These are phyloP conservation scores for Benincasa hispida DNA, from an alignment of 306 rosid species.

Conservation along the genomic window DNA sequence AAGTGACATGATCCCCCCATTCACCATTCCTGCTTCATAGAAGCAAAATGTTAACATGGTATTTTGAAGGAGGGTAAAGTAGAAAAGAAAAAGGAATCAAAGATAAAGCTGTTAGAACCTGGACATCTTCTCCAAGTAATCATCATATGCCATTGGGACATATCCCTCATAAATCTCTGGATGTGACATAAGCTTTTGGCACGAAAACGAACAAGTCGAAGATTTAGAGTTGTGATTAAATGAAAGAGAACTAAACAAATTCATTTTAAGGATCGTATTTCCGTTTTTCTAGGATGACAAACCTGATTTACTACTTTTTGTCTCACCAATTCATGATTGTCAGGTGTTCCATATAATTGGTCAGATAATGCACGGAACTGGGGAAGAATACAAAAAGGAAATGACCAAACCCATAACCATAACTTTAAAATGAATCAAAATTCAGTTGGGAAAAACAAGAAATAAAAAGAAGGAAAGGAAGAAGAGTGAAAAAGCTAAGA, in stretches of 20 bases:
- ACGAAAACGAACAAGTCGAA: conserved; percentile 10
- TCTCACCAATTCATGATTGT: conserved; percentile 52
- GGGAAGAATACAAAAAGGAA: neutral
- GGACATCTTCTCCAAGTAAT: conserved; percentile 69
- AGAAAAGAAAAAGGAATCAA: neutral
- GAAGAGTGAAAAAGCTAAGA: neutral
- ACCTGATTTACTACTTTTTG: conserved; percentile 62
- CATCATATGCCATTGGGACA: conserved; percentile 72
- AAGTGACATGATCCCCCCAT: conserved; percentile 95
- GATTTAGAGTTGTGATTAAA: conserved; percentile 17
- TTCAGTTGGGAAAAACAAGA: neutral
- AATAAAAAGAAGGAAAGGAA: neutral
- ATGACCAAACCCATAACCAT: neutral
- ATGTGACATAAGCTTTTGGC: conserved; percentile 53
- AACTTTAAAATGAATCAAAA: neutral
- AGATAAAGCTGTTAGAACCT: conserved; percentile 19
- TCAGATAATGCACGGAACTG: conserved; percentile 87
- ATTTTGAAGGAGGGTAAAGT: neutral
- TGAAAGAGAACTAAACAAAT: conserved; percentile 2
- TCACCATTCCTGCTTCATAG: conserved; percentile 57
- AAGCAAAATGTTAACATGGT: neutral
- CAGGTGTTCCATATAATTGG: conserved; percentile 53
- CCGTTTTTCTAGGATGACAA: conserved; percentile 9
- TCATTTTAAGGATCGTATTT: conserved; percentile 2
- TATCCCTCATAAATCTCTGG: conserved; percentile 77